A percentile compares a stretch with the other conserved stretches of the same genome.
Evolutionary conservation across 495 filamentous ascomycete genomes (phyloP).

Genomic region (Cercophora samala): DNA sequence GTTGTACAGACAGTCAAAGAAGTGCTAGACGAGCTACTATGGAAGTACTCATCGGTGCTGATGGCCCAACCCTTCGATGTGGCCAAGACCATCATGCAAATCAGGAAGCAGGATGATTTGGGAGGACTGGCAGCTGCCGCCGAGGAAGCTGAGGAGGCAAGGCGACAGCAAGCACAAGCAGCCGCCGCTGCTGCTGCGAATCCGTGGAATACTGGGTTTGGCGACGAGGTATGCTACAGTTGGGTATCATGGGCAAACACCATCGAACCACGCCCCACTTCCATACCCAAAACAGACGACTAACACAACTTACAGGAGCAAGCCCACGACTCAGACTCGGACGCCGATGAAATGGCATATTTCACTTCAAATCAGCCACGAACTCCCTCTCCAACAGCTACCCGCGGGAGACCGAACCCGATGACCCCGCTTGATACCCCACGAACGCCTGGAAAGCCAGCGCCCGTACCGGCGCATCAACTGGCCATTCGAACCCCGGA

Average conservation of each 20-base stretch:
- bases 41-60: slow-evolving; percentile 80
- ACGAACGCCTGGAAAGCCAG: slow-evolving; percentile 26
- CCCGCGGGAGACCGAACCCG: slow-evolving; percentile 32
- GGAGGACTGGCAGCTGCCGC: slow-evolving; percentile 35
- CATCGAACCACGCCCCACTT: slow-evolving; percentile 8
- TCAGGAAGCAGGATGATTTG: slow-evolving; percentile 54
- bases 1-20: slow-evolving; percentile 66
- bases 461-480: slow-evolving; percentile 50
- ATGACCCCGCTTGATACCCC: slow-evolving; percentile 34
- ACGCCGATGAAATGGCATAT: slow-evolving; percentile 75
- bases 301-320: slow-evolving; percentile 1
- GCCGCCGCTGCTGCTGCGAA: slow-evolving; percentile 11
- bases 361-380: slow-evolving; percentile 70
- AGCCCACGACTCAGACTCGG: slow-evolving; percentile 61
- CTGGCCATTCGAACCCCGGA: slow-evolving; percentile 65
- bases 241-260: not conserved
- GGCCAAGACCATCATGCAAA: slow-evolving; percentile 88
- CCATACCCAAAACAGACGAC: not conserved
- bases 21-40: slow-evolving; percentile 72
- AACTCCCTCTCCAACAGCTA: slow-evolving; percentile 52
- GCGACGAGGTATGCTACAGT: slow-evolving; percentile 46
- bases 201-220: slow-evolving; percentile 42
- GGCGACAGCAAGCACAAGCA: slow-evolving; percentile 26
- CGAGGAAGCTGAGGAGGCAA: slow-evolving; percentile 20
- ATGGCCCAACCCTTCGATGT: slow-evolving; percentile 96